Percentiles rank a stretch among this genome's conserved stretches.
Conservation (phyloP, 345 rosid genomes). For the Anacardium occidentale region DNA sequence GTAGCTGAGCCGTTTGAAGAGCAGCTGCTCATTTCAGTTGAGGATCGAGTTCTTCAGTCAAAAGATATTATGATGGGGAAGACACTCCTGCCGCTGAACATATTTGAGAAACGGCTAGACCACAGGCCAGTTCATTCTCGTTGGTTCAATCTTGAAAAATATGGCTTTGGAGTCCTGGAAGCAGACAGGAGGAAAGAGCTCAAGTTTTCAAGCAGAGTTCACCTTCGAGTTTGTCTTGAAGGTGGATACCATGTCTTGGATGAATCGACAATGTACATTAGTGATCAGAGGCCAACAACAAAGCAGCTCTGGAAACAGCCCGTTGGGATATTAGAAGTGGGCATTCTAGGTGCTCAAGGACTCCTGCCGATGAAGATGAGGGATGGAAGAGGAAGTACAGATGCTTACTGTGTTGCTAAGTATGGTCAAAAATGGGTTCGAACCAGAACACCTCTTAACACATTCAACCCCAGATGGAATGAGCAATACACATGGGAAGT, state of each 20-base stretch:
- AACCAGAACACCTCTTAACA: conserved; percentile 61
- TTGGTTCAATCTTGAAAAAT: conserved; percentile 87
- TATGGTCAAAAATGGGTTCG: conserved; percentile 92
- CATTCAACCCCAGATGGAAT: conserved; percentile 64
- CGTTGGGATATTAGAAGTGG: conserved; percentile 71
- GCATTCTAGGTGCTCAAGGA: conserved; percentile 64
- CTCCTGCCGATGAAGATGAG: conserved; percentile 82
- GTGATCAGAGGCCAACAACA: conserved; percentile 86
- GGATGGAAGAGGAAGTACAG: conserved; percentile 62
- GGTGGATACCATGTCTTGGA: conserved; percentile 96
- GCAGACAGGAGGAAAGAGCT: conserved; percentile 77
- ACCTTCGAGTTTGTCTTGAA: conserved; percentile 77
- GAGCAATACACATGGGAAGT: conserved; percentile 95
- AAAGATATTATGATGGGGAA: conserved; percentile 74
- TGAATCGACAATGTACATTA: conserved; percentile 81
- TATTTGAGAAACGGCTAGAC: conserved; percentile 77
- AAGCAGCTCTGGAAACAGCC: conserved; percentile 86
- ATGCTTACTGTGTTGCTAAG: conserved; percentile 79
- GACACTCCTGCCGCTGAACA: conserved; percentile 48
- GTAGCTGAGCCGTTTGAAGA: conserved; percentile 96
- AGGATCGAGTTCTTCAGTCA: conserved; percentile 58
- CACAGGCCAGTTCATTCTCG: conserved; percentile 79
- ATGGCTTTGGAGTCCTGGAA: conserved; percentile 67
- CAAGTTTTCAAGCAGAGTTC: conserved; percentile 77
- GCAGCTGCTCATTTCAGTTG: conserved; percentile 60